Evolutionary conservation across 805 yeast genomes (phyloP).

Genomic region (Hanseniaspora guilliermondii): DNA sequence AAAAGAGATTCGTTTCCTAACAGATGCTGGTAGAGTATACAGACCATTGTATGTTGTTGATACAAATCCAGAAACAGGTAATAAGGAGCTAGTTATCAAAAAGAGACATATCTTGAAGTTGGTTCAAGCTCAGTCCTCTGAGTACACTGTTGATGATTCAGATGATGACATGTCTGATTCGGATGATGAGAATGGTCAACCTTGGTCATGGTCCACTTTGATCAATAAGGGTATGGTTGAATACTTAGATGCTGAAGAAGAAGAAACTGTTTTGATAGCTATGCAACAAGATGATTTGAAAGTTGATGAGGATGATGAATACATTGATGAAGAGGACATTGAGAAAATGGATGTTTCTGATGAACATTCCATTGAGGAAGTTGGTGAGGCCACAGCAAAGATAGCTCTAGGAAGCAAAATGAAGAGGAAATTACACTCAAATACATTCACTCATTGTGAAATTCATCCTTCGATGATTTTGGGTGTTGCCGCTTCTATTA

Average conservation of each 20-base stretch:
- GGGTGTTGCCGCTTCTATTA: slow-evolving; percentile 96
- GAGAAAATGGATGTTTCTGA: slow-evolving; percentile 28
- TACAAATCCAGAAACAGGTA: slow-evolving; percentile 58
- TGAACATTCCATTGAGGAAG: slow-evolving; percentile 19
- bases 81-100: slow-evolving; percentile 60
- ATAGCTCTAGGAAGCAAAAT: slow-evolving; percentile 55
- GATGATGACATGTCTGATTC: slow-evolving; percentile 28
- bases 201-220: slow-evolving; percentile 73
- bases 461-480: slow-evolving; percentile 98
- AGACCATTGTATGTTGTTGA: slow-evolving; percentile 91
- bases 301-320: slow-evolving; percentile 38
- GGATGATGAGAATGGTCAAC: slow-evolving; percentile 34
- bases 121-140: slow-evolving; percentile 47
- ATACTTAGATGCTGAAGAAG: slow-evolving; percentile 97
- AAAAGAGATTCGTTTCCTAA: slow-evolving; percentile 86
- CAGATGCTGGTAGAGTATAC: slow-evolving; percentile 97
- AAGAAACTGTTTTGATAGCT: slow-evolving; percentile 95
- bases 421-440: slow-evolving; percentile 55
- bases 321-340: background rate
- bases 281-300: slow-evolving; percentile 97
- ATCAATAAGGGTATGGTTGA: slow-evolving; percentile 82
- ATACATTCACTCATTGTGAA: slow-evolving; percentile 95
- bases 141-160: slow-evolving; percentile 36
- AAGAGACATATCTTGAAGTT: slow-evolving; percentile 74
- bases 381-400: slow-evolving; percentile 42